Percentiles rank a stretch among this genome's conserved stretches.
phyloP scores from a whole-genome alignment of 2,329 filamentous ascomycete species.

The Colletotrichum trifolii region DNA sequence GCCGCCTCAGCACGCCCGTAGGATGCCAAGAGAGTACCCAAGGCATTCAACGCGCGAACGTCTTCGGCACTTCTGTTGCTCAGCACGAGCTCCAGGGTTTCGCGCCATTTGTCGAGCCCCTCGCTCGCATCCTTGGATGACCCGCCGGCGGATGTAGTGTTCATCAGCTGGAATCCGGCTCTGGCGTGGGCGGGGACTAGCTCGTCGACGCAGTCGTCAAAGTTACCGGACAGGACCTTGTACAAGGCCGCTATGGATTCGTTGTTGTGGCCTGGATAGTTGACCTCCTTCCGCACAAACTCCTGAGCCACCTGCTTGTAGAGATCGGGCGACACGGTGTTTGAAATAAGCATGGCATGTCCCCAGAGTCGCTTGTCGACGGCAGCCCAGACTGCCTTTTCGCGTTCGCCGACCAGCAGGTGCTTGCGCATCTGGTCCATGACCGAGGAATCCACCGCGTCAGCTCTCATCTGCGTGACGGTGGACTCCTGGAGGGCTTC shows the following conservation, averaged over 20 bases:
- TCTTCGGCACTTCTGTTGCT: constrained; percentile 90
- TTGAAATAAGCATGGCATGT: constrained; percentile 91
- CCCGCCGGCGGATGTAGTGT: constrained; percentile 71
- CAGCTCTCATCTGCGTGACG: constrained; percentile 60
- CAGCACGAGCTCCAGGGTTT: constrained; percentile 86
- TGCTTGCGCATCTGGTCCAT: constrained; percentile 78
- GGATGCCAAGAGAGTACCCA: constrained; percentile 83
- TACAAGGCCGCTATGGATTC: constrained; percentile 93
- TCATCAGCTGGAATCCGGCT: constrained; percentile 91
- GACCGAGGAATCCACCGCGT: constrained; percentile 75
- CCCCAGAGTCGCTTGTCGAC: constrained; percentile 96
- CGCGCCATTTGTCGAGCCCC: constrained; percentile 92
- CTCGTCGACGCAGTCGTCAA: constrained; percentile 94
- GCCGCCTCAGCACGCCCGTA: constrained; percentile 93
- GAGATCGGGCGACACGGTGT: constrained; percentile 79
- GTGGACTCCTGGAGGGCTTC: constrained; percentile 42
- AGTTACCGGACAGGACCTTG: constrained; percentile 92
- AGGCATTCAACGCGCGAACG: constrained; percentile 77
- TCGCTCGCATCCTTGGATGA: constrained; percentile 79
- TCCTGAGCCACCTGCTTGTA: constrained; percentile 96
- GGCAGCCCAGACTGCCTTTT: constrained; percentile 92
- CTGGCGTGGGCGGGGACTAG: constrained; percentile 92
- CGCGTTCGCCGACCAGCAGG: constrained; percentile 83
- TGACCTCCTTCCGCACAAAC: constrained; percentile 95
- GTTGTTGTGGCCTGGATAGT: constrained; percentile 80